A percentile compares a stretch with the other conserved stretches of the same genome.
Evolutionary conservation across 1,284 basidiomycete species (phyloP).

Genomic region (Fomitopsis schrenkii): DNA sequence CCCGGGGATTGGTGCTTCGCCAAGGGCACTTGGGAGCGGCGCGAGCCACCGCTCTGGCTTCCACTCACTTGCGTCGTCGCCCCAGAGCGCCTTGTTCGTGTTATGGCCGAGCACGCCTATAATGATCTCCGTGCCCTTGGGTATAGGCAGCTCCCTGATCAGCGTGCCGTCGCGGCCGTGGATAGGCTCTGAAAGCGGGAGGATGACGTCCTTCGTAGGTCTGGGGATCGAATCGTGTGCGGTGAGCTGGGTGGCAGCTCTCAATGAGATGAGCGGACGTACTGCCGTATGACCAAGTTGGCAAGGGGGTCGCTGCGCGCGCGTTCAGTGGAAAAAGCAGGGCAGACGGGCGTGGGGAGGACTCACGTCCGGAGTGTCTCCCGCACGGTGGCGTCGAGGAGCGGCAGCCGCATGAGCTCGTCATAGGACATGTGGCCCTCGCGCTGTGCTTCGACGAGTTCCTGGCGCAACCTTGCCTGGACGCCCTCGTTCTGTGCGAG

Average conservation of each 20-base stretch:
- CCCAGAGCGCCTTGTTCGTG: constrained; percentile 23
- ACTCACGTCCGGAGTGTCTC: constrained; percentile 6
- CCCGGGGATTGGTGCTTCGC: constrained; percentile 13
- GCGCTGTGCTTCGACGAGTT: not conserved
- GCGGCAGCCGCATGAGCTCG: constrained; percentile 2
- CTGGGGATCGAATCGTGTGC: not conserved
- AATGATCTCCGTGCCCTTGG: constrained; percentile 33
- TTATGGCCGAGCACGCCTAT: constrained; percentile 20
- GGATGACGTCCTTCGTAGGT: constrained; percentile 10
- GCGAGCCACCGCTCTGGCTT: constrained; percentile 26
- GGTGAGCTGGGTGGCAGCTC: too few species aligned
- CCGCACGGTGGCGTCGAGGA: constrained; percentile 5
- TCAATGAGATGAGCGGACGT: not conserved
- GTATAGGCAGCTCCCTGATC: constrained; percentile 34
- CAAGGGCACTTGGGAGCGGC: constrained; percentile 7
- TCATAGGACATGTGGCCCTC: constrained; percentile 1
- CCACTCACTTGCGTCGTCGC: constrained; percentile 21
- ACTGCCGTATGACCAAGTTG: not conserved
- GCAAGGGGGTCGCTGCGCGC: not conserved
- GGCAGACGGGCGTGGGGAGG: too few species aligned
- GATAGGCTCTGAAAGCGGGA: constrained; percentile 20
- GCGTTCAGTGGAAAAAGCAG: not conserved
- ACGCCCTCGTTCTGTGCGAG: not conserved
- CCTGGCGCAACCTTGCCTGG: constrained; percentile 4
- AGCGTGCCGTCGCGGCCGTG: constrained; percentile 24